A percentile compares a stretch with the other conserved stretches of the same genome.
phyloP scores from a whole-genome alignment of 2,329 filamentous ascomycete species.

The Colletotrichum tanaceti region DNA sequence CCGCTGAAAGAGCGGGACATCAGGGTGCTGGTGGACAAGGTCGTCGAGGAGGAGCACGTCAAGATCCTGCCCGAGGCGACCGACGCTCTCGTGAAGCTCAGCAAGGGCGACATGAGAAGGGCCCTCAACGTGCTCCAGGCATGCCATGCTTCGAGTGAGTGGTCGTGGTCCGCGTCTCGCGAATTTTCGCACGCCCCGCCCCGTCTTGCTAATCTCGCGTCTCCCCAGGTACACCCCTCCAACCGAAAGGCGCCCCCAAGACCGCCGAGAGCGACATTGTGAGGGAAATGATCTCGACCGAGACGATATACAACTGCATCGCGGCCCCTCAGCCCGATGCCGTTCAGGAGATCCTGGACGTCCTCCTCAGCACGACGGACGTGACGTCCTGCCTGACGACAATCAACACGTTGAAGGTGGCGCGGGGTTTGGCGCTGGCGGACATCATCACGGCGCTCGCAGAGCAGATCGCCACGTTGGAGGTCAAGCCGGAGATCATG shows the following conservation, averaged over 20 bases:
- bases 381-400: slow-evolving; percentile 90
- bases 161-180: slow-evolving; percentile 43
- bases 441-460: slow-evolving; percentile 91
- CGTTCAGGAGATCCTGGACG: slow-evolving; percentile 84
- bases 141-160: slow-evolving; percentile 89
- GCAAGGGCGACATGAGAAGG: slow-evolving; percentile 95
- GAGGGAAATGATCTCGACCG: slow-evolving; percentile 84
- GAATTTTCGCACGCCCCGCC: too few relatives aligned
- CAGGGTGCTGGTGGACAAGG: slow-evolving; percentile 84
- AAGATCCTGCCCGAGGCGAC: slow-evolving; percentile 84
- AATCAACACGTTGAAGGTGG: slow-evolving; percentile 86
- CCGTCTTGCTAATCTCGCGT: slow-evolving; percentile 27
- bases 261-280: slow-evolving; percentile 73
- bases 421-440: slow-evolving; percentile 88
- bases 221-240: slow-evolving; percentile 74
- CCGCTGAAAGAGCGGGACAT: slow-evolving; percentile 93
- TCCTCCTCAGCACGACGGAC: slow-evolving; percentile 84
- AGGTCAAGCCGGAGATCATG: slow-evolving; percentile 87
- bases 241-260: slow-evolving; percentile 69
- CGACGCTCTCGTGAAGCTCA: slow-evolving; percentile 85
- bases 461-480: slow-evolving; percentile 83
- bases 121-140: slow-evolving; percentile 96
- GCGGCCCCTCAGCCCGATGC: slow-evolving; percentile 93
- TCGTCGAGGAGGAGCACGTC: slow-evolving; percentile 87
- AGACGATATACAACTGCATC: slow-evolving; percentile 97